phyloP scores from a whole-genome alignment of 2,329 filamentous ascomycete genomes.

The Phaeosphaeriaceae sp. region DNA sequence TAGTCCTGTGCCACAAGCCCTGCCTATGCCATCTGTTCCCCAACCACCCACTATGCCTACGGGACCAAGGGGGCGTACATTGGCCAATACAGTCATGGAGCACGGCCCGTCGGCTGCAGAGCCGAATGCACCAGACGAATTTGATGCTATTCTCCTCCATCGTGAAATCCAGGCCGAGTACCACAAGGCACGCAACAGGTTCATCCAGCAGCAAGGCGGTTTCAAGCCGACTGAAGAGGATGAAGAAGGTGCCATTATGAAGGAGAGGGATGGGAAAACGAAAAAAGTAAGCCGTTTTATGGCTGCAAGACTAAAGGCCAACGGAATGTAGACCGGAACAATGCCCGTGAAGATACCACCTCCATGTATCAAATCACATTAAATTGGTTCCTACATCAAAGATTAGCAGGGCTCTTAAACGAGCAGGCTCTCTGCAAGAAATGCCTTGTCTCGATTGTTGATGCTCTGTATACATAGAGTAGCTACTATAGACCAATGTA shows the following conservation, averaged over 20 bases:
- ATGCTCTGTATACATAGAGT: slow-evolving; percentile 30
- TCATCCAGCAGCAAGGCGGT: slow-evolving; percentile 83
- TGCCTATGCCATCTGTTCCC: slow-evolving; percentile 33
- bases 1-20: slow-evolving; percentile 17
- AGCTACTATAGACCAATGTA: not conserved
- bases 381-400: slow-evolving; percentile 45
- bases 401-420: slow-evolving; percentile 39
- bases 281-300: slow-evolving; percentile 75
- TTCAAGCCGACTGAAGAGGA: slow-evolving; percentile 74
- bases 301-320: slow-evolving; percentile 64
- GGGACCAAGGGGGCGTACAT: slow-evolving; percentile 55
- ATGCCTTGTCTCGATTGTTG: slow-evolving; percentile 39
- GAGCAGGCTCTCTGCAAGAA: slow-evolving; percentile 31
- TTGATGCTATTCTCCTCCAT: slow-evolving; percentile 74
- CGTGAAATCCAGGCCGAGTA: slow-evolving; percentile 84
- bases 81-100: slow-evolving; percentile 67
- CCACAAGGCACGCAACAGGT: slow-evolving; percentile 78
- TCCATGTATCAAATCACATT: slow-evolving; percentile 48
- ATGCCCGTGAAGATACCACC: slow-evolving; percentile 48
- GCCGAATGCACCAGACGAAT: slow-evolving; percentile 51
- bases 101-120: slow-evolving; percentile 48
- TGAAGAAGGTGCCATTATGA: slow-evolving; percentile 67
- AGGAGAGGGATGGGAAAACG: slow-evolving; percentile 65
- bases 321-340: slow-evolving; percentile 43
- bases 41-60: slow-evolving; percentile 41